These are phyloP conservation scores for Irpex sp. DNA, from an alignment of 1,284 basidiomycete species.

Conservation along the genomic window DNA sequence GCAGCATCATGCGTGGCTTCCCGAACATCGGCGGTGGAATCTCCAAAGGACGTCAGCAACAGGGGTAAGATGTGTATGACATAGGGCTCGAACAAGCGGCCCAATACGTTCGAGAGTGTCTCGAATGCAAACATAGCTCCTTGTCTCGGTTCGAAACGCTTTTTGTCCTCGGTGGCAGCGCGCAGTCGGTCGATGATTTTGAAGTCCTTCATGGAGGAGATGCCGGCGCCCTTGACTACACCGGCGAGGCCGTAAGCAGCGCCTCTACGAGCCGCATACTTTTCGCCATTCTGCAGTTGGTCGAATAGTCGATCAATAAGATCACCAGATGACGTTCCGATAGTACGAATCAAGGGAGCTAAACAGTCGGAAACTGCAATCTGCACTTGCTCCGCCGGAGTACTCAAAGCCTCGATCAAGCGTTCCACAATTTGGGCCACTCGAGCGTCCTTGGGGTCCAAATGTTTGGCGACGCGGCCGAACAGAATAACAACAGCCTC, in stretches of 20 bases:
- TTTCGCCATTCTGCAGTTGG: constrained; percentile 74
- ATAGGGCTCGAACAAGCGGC: constrained; percentile 93
- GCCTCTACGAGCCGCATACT: constrained; percentile 91
- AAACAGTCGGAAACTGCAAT: constrained; percentile 95
- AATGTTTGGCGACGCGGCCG: constrained; percentile 89
- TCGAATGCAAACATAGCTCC: constrained; percentile 97
- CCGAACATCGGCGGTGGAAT: constrained; percentile 84
- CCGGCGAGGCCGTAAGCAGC: constrained; percentile 97
- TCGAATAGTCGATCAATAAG: constrained; percentile 79
- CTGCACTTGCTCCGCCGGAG: constrained; percentile 95
- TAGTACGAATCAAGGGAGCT: constrained; percentile 79
- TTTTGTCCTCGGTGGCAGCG: constrained; percentile 87
- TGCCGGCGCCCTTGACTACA: constrained; percentile 86
- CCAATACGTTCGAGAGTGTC: constrained; percentile 83
- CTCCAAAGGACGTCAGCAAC: constrained; percentile 90
- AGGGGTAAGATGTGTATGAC: constrained; percentile 84
- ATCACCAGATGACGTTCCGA: constrained; percentile 59
- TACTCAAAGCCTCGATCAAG: constrained; percentile 90
- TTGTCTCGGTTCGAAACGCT: constrained; percentile 82
- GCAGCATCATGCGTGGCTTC: constrained; percentile 95
- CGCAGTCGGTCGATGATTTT: constrained; percentile 75
- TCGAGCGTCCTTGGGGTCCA: constrained; percentile 73
- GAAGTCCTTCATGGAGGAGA: constrained; percentile 84
- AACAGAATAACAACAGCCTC: constrained; percentile 96
- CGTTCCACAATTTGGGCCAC: constrained; percentile 79